Percentiles rank a stretch among this genome's conserved stretches.
Conservation (phyloP, 1,139 yeast genomes). For the Hansenula sp. region DNA sequence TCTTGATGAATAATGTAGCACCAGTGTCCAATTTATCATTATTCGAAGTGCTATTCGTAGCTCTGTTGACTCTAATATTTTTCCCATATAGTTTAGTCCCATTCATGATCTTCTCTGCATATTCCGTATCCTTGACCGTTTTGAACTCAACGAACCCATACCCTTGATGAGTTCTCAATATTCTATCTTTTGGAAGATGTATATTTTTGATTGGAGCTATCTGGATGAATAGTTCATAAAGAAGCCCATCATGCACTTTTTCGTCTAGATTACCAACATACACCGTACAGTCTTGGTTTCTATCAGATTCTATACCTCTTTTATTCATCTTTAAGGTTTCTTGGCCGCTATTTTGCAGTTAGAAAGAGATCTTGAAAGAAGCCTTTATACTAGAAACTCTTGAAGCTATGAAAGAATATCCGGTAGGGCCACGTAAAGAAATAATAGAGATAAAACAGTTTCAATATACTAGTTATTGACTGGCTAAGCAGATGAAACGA, state of each 20-base stretch:
- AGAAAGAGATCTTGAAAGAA: no score
- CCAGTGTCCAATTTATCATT: conserved; percentile 48
- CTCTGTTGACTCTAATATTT: conserved; percentile 54
- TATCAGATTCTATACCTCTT: conserved; percentile 26
- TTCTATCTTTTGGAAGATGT: conserved; percentile 76
- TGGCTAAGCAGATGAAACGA: no score
- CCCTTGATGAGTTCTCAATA: conserved; percentile 73
- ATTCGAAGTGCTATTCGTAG: conserved; percentile 19
- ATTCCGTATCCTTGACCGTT: conserved; percentile 61
- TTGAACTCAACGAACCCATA: conserved; percentile 83
- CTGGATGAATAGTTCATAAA: conserved; percentile 83
- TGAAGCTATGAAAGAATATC: no score
- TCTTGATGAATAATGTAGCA: conserved; percentile 73
- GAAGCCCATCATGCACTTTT: conserved; percentile 58
- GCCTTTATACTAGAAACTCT: no score
- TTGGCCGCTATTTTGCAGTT: no score
- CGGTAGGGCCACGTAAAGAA: no score
- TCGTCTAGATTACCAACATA: conserved; percentile 85
- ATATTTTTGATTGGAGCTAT: conserved; percentile 75
- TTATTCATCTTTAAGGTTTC: neutral
- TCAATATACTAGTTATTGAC: no score
- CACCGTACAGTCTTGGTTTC: conserved; percentile 64
- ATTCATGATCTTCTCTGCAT: conserved; percentile 57
- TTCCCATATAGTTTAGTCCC: conserved; percentile 67
- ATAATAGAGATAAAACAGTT: no score